Conservation (phyloP, 345 rosid genomes). For the Laguncularia racemosa region DNA sequence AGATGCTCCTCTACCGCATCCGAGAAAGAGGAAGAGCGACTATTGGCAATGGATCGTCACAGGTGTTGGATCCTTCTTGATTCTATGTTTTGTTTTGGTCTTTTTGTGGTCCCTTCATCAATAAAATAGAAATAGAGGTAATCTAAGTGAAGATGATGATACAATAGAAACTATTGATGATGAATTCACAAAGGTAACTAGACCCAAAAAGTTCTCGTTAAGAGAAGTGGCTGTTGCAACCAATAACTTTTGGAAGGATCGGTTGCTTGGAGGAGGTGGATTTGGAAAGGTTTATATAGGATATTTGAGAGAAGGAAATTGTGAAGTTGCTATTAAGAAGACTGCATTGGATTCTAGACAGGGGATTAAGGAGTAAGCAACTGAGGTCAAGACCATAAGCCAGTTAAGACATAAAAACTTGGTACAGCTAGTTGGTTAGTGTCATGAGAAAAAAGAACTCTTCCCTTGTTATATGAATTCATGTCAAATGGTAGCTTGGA, state of each 20-base stretch:
- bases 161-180: not conserved
- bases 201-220: not conserved
- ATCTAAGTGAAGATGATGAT: too few species aligned
- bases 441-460: not conserved
- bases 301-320: not conserved
- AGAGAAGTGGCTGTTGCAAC: not conserved
- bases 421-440: slow-evolving; percentile 3
- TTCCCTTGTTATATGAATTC: not conserved
- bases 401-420: not conserved
- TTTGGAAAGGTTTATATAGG: slow-evolving; percentile 1
- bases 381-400: slow-evolving; percentile 3
- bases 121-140: too few species aligned
- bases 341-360: not conserved
- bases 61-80: too few species aligned
- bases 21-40: too few species aligned
- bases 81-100: too few species aligned
- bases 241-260: not conserved
- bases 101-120: too few species aligned
- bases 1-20: too few species aligned
- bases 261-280: slow-evolving; percentile 6
- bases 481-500: slow-evolving; percentile 2
- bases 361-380: not conserved
- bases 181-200: not conserved
- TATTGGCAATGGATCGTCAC: too few species aligned
- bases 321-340: not conserved